A percentile compares a stretch with the other conserved stretches of the same genome.
phyloP scores from a whole-genome alignment of 2,329 filamentous ascomycete genomes.

The Trichoderma endophyticum region DNA sequence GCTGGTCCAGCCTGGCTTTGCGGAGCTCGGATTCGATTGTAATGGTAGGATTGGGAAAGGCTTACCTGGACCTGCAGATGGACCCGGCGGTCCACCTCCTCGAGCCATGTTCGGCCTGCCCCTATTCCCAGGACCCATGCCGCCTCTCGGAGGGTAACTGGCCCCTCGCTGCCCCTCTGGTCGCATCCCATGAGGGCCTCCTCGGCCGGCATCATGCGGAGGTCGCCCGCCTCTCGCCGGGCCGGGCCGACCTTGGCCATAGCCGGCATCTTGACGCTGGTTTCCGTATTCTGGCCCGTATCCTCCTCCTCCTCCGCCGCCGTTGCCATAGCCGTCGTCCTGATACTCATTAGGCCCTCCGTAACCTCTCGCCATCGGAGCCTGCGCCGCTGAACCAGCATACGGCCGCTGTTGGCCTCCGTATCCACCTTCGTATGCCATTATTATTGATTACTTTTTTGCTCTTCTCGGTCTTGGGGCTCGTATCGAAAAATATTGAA shows the following conservation, averaged over 20 bases:
- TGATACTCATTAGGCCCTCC: constrained; percentile 40
- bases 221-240: constrained; percentile 41
- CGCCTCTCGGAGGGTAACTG: constrained; percentile 38
- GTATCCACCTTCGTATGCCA: constrained; percentile 53
- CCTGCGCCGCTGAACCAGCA: constrained; percentile 43
- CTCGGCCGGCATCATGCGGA: constrained; percentile 43
- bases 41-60: constrained; percentile 7
- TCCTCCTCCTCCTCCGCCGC: constrained; percentile 29
- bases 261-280: constrained; percentile 45
- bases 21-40: not conserved
- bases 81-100: constrained; percentile 41
- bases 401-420: constrained; percentile 47
- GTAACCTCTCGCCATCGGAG: constrained; percentile 39
- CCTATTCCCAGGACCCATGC: constrained; percentile 28
- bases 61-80: constrained; percentile 37
- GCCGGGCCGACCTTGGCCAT: constrained; percentile 42
- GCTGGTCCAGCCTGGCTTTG: not conserved
- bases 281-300: constrained; percentile 39
- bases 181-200: constrained; percentile 35
- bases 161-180: constrained; percentile 37
- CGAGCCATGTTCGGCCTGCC: constrained; percentile 29
- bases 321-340: constrained; percentile 44
- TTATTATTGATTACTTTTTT: constrained; percentile 26
- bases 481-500: not conserved
- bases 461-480: not conserved